A percentile compares a stretch with the other conserved stretches of the same genome.
Conservation (phyloP, 495 filamentous ascomycete species). For the Neurospora africana region DNA sequence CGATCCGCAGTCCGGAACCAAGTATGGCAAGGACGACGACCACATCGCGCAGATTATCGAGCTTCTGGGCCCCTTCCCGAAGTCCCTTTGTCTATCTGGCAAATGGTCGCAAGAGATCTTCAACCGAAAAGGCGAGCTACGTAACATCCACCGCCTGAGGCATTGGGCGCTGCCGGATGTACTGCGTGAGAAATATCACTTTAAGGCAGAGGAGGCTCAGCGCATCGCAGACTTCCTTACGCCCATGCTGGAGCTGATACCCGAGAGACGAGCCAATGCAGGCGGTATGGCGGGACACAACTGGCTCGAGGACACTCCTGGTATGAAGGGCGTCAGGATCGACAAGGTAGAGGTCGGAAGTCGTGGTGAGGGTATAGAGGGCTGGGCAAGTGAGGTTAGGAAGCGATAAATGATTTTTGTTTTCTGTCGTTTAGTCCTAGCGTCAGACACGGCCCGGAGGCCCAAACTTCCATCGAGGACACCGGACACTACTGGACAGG, state of each 20-base stretch:
- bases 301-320: conserved; percentile 72
- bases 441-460: not conserved
- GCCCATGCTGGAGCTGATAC: conserved; percentile 86
- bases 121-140: conserved; percentile 91
- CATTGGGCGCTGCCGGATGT: conserved; percentile 97
- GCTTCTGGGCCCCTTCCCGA: conserved; percentile 86
- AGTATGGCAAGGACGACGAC: conserved; percentile 99
- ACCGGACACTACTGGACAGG: not conserved
- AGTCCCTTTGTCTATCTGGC: conserved; percentile 76
- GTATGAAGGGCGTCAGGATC: conserved; percentile 73
- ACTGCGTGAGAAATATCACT: conserved; percentile 93
- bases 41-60: conserved; percentile 99
- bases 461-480: not conserved
- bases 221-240: conserved; percentile 76
- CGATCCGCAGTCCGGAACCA: conserved; percentile 96
- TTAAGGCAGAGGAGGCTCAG: conserved; percentile 63
- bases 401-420: conserved; percentile 45
- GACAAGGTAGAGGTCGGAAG: conserved; percentile 63
- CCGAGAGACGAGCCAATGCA: conserved; percentile 83
- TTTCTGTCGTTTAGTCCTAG: not conserved
- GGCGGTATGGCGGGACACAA: conserved; percentile 82
- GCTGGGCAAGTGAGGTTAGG: conserved; percentile 87
- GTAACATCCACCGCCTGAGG: conserved; percentile 92
- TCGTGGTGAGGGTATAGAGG: conserved; percentile 87
- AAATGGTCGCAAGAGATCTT: conserved; percentile 99